Base-by-base conservation (phyloP, 1,139 yeast genomes). In the Zygosaccharomyces pseudobailii region DNA sequence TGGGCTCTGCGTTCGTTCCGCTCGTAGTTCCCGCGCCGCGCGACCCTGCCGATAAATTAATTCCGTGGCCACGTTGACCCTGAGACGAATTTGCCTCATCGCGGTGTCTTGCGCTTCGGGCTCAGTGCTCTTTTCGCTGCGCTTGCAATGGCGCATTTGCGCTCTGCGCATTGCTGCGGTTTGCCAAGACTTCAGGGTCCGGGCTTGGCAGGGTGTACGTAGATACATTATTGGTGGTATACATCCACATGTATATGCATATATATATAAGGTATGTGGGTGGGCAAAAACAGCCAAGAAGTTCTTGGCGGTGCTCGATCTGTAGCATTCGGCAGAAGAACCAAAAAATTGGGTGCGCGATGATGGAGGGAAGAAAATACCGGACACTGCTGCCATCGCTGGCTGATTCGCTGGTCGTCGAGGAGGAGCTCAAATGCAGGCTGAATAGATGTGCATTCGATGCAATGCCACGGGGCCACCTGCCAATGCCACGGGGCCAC, bases 311-410 rank as follows among this genome's bases (percentile, higher is more conserved):
- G 17, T 9, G 8, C 3, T 25, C 13, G 27, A 22, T 20, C 27
- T 23, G 17, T 35, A n/a, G n/a, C 10, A 3, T 27, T 6, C 19
- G 4, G 21, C 20, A 35, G 25, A 9, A 3, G 19, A 8, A 5
- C 13, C 9, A n/a, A 36, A 10, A 10, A 7, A 36, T 9, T 6
- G 20, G 21, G 17, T 17, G 20, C n/a, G 23, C 40, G 6, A 37
- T 38, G 41, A 31, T 38, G 13, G 33, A 38, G 30, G 48, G 48
- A n/a, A 46, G 49, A 24, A 56, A 55, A 40, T 51, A 49, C 36
- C 46, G 47, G 28, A 56, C 59, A 2, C 41, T 56, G 34, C 39
- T 56, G 35, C 59, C 59, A 30, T 37, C 49, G 10, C 37, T 55
- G 13, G 44, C 50, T 4, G 47, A 46, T 25, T 43, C 55, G 4